Conservation (phyloP, 768 basidiomycete genomes). For the Psilocybe cubensis region DNA sequence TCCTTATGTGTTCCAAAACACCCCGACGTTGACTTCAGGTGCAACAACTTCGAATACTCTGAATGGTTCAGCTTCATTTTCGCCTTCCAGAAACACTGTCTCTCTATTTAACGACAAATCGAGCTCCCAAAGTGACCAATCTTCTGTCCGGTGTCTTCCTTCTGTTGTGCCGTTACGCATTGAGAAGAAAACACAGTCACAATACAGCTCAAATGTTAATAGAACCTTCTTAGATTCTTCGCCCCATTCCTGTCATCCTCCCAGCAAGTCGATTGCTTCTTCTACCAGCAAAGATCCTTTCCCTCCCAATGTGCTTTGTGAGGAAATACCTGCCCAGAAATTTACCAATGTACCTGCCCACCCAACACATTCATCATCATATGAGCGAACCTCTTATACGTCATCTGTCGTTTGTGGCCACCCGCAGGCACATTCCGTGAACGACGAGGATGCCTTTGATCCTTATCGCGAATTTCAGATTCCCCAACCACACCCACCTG, state of each 20-base stretch:
- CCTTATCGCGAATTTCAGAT: slow-evolving; percentile 6
- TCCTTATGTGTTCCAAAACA: slow-evolving; percentile 26
- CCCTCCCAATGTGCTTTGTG: not conserved
- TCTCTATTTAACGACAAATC: not conserved
- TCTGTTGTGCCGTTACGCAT: slow-evolving; percentile 24
- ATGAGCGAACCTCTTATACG: not conserved
- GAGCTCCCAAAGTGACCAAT: not conserved
- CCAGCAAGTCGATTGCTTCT: not conserved
- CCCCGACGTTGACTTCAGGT: not conserved
- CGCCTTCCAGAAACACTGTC: not conserved
- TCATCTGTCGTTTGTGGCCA: not conserved
- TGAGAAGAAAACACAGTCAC: slow-evolving; percentile 26
- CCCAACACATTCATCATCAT: not conserved
- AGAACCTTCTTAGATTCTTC: not conserved
- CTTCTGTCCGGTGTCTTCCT: slow-evolving; percentile 7
- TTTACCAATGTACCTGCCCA: not conserved
- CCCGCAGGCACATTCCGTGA: not conserved
- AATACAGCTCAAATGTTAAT: not conserved
- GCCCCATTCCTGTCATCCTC: not conserved
- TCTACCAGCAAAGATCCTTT: not conserved
- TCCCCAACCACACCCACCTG: slow-evolving; percentile 1
- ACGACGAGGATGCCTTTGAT: not conserved
- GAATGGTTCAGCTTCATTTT: not conserved
- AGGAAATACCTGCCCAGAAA: not conserved
- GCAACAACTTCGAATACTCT: slow-evolving; percentile 2